Conservation (phyloP, 441 rosid species). For the Bocquillonia castaneifolia region DNA sequence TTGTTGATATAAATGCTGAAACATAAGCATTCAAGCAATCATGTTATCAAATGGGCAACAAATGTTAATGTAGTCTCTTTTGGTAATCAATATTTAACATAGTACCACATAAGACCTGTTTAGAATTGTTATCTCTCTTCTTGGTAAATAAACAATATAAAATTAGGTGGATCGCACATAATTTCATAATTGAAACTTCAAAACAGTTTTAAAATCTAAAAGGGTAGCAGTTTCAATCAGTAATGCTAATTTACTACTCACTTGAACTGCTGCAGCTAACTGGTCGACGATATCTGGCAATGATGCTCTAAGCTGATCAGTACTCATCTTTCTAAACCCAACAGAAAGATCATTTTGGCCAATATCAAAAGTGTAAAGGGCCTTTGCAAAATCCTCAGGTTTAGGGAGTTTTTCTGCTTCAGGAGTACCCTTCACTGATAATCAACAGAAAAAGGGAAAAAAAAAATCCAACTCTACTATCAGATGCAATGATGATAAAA, state of each 20-base stretch:
- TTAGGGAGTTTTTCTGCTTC: slow-evolving; percentile 64
- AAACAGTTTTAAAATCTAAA: not conserved
- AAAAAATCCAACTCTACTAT: not conserved
- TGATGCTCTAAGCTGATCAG: slow-evolving; percentile 60
- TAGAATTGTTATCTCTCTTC: not conserved
- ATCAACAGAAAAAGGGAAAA: not conserved
- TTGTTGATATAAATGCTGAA: slow-evolving; percentile 60
- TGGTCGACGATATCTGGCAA: slow-evolving; percentile 65
- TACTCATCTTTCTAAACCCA: slow-evolving; percentile 63
- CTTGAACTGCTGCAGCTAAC: slow-evolving; percentile 73
- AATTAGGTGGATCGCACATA: not conserved
- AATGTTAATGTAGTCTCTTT: not conserved
- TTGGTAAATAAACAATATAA: no score
- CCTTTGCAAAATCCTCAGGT: slow-evolving; percentile 69
- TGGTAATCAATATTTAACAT: not conserved
- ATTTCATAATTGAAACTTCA: not conserved
- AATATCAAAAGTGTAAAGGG: slow-evolving; percentile 83
- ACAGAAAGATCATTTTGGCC: slow-evolving; percentile 92
- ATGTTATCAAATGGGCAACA: not conserved
- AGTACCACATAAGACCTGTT: not conserved
- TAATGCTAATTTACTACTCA: slow-evolving; percentile 25
- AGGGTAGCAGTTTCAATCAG: not conserved
- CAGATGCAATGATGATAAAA: not conserved
- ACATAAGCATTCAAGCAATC: not conserved
- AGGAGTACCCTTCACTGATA: slow-evolving; percentile 37